These are phyloP conservation scores for Amanita phalloides DNA, from an alignment of 768 basidiomycete genomes.

Conservation along the genomic window DNA sequence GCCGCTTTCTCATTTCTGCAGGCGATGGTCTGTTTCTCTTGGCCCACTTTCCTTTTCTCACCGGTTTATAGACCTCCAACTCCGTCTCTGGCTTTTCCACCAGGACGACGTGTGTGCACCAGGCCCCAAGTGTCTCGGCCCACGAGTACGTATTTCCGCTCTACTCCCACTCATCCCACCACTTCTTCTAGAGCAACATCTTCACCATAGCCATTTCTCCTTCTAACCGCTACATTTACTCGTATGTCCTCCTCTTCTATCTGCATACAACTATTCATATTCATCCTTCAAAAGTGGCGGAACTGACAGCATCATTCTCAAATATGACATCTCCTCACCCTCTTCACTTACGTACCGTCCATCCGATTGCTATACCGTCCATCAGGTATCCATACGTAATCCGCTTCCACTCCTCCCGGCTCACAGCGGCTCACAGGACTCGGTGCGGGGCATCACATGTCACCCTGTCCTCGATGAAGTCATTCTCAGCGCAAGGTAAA, in stretches of 20 bases:
- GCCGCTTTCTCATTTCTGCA: constrained; percentile 55
- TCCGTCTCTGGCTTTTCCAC: constrained; percentile 60
- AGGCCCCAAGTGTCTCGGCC: constrained; percentile 33
- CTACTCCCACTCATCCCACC: not conserved
- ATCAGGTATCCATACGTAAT: constrained; percentile 10
- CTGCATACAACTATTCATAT: not conserved
- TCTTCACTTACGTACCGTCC: constrained; percentile 7
- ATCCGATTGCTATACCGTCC: constrained; percentile 12
- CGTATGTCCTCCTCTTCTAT: constrained; percentile 32
- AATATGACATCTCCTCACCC: constrained; percentile 38
- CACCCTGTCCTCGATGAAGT: constrained; percentile 61
- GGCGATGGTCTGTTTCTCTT: constrained; percentile 45
- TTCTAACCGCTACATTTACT: constrained; percentile 49
- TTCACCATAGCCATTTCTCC: constrained; percentile 65
- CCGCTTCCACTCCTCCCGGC: not conserved
- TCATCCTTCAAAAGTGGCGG: constrained; percentile 33
- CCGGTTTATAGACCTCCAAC: constrained; percentile 31
- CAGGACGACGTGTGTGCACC: constrained; percentile 40
- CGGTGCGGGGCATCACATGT: constrained; percentile 51
- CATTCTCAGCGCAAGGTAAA: constrained; percentile 59
- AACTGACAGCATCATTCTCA: constrained; percentile 36
- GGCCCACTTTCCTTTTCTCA: too few species aligned
- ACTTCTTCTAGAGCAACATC: constrained; percentile 46
- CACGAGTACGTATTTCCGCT: constrained; percentile 22
- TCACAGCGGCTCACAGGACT: constrained; percentile 33